Percentiles rank a stretch among this genome's conserved stretches.
Evolutionary conservation across 768 basidiomycete species (phyloP).

Genomic region (Leccinum subtestaceum): DNA sequence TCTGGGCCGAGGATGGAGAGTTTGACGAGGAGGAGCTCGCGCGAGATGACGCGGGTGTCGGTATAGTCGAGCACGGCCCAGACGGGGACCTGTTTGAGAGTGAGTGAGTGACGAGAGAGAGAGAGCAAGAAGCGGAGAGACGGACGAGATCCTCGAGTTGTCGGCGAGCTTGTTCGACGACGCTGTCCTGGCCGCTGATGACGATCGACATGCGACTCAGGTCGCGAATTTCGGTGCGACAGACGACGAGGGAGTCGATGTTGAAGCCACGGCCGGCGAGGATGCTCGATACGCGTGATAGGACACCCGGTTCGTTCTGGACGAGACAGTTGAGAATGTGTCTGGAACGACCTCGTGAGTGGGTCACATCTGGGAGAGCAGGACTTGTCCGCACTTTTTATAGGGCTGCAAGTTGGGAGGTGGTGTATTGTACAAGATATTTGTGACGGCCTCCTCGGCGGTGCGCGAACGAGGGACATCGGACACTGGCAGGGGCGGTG

Average conservation of each 20-base stretch:
- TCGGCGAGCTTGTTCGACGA: slow-evolving; percentile 93
- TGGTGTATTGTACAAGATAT: slow-evolving; percentile 95
- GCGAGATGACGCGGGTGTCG: slow-evolving; percentile 83
- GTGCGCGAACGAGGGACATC: slow-evolving; percentile 80
- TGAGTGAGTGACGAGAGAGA: neutral
- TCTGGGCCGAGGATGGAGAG: slow-evolving; percentile 97
- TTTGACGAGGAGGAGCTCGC: slow-evolving; percentile 93
- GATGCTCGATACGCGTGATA: slow-evolving; percentile 96
- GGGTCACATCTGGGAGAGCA: neutral
- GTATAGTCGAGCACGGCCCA: slow-evolving; percentile 99
- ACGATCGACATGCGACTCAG: slow-evolving; percentile 98
- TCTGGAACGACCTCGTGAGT: slow-evolving; percentile 40
- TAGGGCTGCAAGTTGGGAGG: slow-evolving; percentile 88
- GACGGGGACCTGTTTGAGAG: slow-evolving; percentile 78
- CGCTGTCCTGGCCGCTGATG: slow-evolving; percentile 93
- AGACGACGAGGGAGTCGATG: slow-evolving; percentile 97
- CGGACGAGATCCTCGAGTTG: slow-evolving; percentile 95
- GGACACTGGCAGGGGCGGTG: slow-evolving; percentile 82
- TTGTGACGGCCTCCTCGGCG: slow-evolving; percentile 96
- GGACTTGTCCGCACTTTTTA: slow-evolving; percentile 62
- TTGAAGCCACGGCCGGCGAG: slow-evolving; percentile 97
- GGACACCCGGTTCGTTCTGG: slow-evolving; percentile 99
- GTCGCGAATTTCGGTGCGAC: slow-evolving; percentile 95
- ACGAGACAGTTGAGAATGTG: slow-evolving; percentile 97
- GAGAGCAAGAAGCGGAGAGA: slow-evolving; percentile 7